Percentiles rank a stretch among this genome's conserved stretches.
phyloP scores from a whole-genome alignment of 495 filamentous ascomycete species.

The Talaromyces proteolyticus region DNA sequence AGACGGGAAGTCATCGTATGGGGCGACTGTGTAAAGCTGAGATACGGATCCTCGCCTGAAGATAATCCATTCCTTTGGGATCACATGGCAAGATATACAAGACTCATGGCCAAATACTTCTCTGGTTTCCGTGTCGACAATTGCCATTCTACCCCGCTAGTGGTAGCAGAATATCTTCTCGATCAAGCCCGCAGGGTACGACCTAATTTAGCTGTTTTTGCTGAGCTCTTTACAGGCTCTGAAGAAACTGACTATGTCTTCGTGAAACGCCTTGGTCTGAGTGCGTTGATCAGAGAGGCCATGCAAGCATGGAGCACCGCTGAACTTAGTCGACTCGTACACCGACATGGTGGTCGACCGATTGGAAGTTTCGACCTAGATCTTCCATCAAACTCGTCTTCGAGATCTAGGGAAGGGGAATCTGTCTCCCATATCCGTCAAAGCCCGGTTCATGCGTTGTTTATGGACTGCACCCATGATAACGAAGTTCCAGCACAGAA shows the following conservation, averaged over 20 bases:
- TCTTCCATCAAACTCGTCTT: slow-evolving; percentile 34
- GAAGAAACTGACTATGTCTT: slow-evolving; percentile 96
- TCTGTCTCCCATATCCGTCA: slow-evolving; percentile 68
- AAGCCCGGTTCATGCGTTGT: slow-evolving; percentile 83
- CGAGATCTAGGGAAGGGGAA: slow-evolving; percentile 37
- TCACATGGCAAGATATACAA: slow-evolving; percentile 88
- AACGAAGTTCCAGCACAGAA: slow-evolving; percentile 97
- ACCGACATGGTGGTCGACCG: slow-evolving; percentile 88
- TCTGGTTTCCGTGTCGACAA: slow-evolving; percentile 96
- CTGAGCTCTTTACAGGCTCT: slow-evolving; percentile 93
- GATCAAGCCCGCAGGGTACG: slow-evolving; percentile 86
- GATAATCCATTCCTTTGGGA: slow-evolving; percentile 95
- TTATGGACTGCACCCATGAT: slow-evolving; percentile 99
- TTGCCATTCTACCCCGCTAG: slow-evolving; percentile 92
- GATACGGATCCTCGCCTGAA: slow-evolving; percentile 74
- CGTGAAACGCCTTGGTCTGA: slow-evolving; percentile 84
- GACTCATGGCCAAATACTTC: slow-evolving; percentile 93
- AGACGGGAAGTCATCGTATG: slow-evolving; percentile 94
- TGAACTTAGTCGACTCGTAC: slow-evolving; percentile 86
- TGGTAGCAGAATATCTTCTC: slow-evolving; percentile 88
- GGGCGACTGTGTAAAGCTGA: slow-evolving; percentile 97
- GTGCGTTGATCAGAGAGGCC: slow-evolving; percentile 86
- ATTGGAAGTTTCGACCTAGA: slow-evolving; percentile 96
- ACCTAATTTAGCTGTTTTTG: slow-evolving; percentile 85
- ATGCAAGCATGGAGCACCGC: slow-evolving; percentile 98